These are phyloP conservation scores for Fusarium tupiense DNA, from an alignment of 2,329 filamentous ascomycete species.

Conservation along the genomic window DNA sequence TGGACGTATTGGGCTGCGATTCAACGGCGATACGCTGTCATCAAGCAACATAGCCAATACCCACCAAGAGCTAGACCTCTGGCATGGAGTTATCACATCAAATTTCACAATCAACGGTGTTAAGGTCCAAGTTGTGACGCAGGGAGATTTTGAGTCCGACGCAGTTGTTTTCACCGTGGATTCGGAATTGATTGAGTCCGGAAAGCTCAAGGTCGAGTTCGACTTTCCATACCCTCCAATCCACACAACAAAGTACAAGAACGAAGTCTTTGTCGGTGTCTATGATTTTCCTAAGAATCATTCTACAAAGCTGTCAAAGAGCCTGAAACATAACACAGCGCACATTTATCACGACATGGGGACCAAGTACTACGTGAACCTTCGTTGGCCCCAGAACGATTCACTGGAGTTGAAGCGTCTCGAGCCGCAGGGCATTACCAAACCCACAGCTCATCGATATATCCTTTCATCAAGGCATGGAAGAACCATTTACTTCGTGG, in stretches of 20 bases:
- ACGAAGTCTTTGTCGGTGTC: constrained; percentile 54
- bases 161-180: constrained; percentile 50
- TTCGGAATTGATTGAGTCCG: constrained; percentile 47
- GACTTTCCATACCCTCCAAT: constrained; percentile 56
- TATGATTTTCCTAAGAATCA: constrained; percentile 53
- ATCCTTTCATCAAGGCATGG: constrained; percentile 35
- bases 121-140: constrained; percentile 49
- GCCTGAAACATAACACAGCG: constrained; percentile 25
- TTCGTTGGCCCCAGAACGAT: constrained; percentile 45
- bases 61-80: constrained; percentile 41
- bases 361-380: constrained; percentile 52
- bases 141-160: constrained; percentile 52
- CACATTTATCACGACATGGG: constrained; percentile 52
- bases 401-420: constrained; percentile 31
- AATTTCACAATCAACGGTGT: constrained; percentile 47
- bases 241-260: constrained; percentile 54
- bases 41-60: constrained; percentile 43
- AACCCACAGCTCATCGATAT: constrained; percentile 47
- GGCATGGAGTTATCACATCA: constrained; percentile 47
- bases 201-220: constrained; percentile 50
- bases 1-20: constrained; percentile 53
- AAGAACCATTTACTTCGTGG: constrained; percentile 44
- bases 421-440: constrained; percentile 38
- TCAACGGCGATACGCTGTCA: constrained; percentile 45
- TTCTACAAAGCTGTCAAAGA: constrained; percentile 43